phyloP scores from a whole-genome alignment of 2,329 filamentous ascomycete genomes.

The Helminthosporium solani region DNA sequence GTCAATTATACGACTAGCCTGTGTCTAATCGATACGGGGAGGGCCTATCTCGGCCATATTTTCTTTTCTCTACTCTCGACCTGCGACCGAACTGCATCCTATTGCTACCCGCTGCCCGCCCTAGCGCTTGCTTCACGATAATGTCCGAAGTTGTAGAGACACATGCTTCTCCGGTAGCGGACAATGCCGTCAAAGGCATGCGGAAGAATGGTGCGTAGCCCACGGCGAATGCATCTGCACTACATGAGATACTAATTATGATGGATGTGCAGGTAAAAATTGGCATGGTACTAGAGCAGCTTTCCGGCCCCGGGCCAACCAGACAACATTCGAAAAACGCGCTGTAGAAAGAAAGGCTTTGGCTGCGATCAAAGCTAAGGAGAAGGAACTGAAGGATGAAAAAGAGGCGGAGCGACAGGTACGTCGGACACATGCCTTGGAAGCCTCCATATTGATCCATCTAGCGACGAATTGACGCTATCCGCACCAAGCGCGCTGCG shows the following conservation, averaged over 20 bases:
- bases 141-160: constrained; percentile 32
- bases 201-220: constrained; percentile 73
- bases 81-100: background rate
- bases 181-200: constrained; percentile 57
- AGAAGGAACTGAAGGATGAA: constrained; percentile 91
- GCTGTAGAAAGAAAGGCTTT: constrained; percentile 67
- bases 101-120: background rate
- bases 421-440: constrained; percentile 27
- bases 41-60: background rate
- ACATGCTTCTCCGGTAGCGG: constrained; percentile 47
- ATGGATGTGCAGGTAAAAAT: constrained; percentile 71
- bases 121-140: constrained; percentile 16
- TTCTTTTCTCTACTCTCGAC: background rate
- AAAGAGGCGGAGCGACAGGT: constrained; percentile 89
- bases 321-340: constrained; percentile 77
- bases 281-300: constrained; percentile 84
- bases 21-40: constrained; percentile 10
- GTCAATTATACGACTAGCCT: constrained; percentile 6
- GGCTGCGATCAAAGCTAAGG: constrained; percentile 82
- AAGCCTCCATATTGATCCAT: constrained; percentile 10
- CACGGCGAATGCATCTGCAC: background rate
- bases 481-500: constrained; percentile 80
- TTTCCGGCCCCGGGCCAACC: constrained; percentile 77
- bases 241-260: constrained; percentile 13
- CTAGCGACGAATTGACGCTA: constrained; percentile 72